Conservation (phyloP, 2,329 filamentous ascomycete genomes). For the Fusarium mundagurra region DNA sequence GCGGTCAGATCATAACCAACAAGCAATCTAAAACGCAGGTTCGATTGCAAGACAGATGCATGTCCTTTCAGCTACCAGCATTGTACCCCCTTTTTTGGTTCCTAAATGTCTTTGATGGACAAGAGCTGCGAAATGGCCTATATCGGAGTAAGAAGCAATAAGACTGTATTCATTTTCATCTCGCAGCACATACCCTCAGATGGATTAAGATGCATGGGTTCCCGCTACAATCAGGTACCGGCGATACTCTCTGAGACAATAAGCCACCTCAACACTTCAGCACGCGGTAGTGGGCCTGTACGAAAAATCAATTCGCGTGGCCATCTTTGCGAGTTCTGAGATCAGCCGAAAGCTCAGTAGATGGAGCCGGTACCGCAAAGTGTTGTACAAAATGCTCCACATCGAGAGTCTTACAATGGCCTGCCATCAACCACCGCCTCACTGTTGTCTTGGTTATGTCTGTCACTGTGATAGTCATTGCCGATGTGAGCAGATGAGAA, state of each 20-base stretch:
- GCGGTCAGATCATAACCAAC: conserved; percentile 22
- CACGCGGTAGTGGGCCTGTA: conserved; percentile 7
- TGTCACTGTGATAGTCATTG: conserved; percentile 9
- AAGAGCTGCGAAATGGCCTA: not conserved
- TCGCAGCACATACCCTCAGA: not conserved
- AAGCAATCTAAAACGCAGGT: conserved; percentile 4
- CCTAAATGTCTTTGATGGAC: not conserved
- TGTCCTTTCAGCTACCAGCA: not conserved
- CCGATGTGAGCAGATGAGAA: conserved; percentile 14
- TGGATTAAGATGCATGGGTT: not conserved
- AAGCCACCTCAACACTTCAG: conserved; percentile 16
- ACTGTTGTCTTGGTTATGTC: conserved; percentile 10
- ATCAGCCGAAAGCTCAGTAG: not conserved
- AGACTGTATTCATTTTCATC: not conserved
- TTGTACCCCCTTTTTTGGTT: not conserved
- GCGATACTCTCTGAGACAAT: conserved; percentile 18
- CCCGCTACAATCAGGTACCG: not conserved
- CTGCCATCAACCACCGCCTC: conserved; percentile 8
- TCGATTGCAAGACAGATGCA: not conserved
- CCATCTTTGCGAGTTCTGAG: conserved; percentile 9
- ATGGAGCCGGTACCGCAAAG: not conserved
- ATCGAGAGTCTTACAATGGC: not conserved
- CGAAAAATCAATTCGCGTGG: conserved; percentile 2
- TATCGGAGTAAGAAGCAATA: not conserved
- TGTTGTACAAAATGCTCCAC: conserved; percentile 1